Evolutionary conservation across 2,329 filamentous ascomycete genomes (phyloP), one percentile per base, ranked within the genome.

Genomic region (Cladosporium sp.): DNA sequence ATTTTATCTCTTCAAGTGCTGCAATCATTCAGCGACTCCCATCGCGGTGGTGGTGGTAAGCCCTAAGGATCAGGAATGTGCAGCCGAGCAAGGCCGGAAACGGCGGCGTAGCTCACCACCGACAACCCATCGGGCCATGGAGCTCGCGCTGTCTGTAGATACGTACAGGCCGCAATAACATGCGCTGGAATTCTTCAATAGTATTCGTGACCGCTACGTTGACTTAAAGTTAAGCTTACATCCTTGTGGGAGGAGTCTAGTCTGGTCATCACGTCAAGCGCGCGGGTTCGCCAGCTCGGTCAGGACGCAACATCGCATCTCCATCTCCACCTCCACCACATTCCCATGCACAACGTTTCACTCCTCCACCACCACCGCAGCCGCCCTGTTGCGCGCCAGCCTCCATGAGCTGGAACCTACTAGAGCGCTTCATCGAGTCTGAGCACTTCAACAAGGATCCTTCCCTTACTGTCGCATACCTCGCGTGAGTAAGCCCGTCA

Each of bases 371-470:
- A 35, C 40, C 32, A 43, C 32, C 42, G 28, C 48, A 34, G 31
- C 33, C 31, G 19, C 33, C 48, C 16, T 19, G 40, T 18, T 34
- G 28, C 40, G 48, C 48, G 48, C 40, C 48, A 50, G 41, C 46
- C 54, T 65, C 64, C 63, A 77, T 77, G 75, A 77, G 74, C 74
- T 92, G 87, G 87, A 86, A 91, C 77, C 79, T 93, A 76, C 81
- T 93, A 70, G 86, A 89, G 78, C 84, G 88, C 73, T 91, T 92
- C 82, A 84, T 93, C 77, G 87, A 92, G 80, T 90, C 86, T 77
- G 88, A 93, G 78, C 87, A 93, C 77, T 93, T 93, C 80, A 92
- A 91, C 77, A 85, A 87, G 74, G 86, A 92, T 74, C 87, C 89
- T 59, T 92, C 90, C 72, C 84, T 93, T 71, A 86, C 87, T 57